phyloP scores from a whole-genome alignment of 2,329 filamentous ascomycete species.

The Aspergillus pseudotamarii region DNA sequence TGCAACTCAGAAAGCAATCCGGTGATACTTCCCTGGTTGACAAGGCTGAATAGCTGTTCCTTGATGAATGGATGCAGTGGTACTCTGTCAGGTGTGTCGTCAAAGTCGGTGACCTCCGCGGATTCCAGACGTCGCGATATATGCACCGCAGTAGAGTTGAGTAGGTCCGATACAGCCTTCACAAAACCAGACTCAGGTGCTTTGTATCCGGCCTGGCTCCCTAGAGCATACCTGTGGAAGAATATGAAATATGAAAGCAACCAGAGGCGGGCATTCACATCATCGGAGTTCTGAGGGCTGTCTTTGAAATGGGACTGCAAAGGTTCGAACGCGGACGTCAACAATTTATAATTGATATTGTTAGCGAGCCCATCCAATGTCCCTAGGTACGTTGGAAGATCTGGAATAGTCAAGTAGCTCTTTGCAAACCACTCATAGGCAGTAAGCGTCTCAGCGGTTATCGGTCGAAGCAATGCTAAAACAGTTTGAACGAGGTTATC shows the following conservation, averaged over 20 bases:
- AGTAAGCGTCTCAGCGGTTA: slow-evolving; percentile 46
- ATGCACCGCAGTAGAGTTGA: slow-evolving; percentile 59
- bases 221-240: slow-evolving; percentile 55
- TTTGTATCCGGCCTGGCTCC: slow-evolving; percentile 37
- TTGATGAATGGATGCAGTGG: slow-evolving; percentile 59
- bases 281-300: slow-evolving; percentile 33
- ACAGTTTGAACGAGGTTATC: slow-evolving; percentile 36
- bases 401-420: slow-evolving; percentile 50
- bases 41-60: slow-evolving; percentile 68
- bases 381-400: slow-evolving; percentile 41
- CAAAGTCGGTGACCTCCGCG: slow-evolving; percentile 34
- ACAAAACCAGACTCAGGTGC: slow-evolving; percentile 58
- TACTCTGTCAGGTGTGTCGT: slow-evolving; percentile 30
- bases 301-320: slow-evolving; percentile 29
- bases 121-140: slow-evolving; percentile 55
- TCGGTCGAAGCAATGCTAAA: slow-evolving; percentile 46
- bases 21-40: slow-evolving; percentile 75
- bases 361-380: slow-evolving; percentile 48
- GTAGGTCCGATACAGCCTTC: slow-evolving; percentile 56
- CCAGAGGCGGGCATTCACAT: slow-evolving; percentile 53
- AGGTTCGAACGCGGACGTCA: slow-evolving; percentile 42
- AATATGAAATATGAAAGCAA: slow-evolving; percentile 63
- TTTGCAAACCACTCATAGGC: slow-evolving; percentile 50
- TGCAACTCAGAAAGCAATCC: slow-evolving; percentile 56
- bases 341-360: slow-evolving; percentile 54